Percentiles rank a stretch among this genome's conserved stretches.
Conservation (phyloP, 1,139 yeast genomes). For the Arxiozyma slooffiae region DNA sequence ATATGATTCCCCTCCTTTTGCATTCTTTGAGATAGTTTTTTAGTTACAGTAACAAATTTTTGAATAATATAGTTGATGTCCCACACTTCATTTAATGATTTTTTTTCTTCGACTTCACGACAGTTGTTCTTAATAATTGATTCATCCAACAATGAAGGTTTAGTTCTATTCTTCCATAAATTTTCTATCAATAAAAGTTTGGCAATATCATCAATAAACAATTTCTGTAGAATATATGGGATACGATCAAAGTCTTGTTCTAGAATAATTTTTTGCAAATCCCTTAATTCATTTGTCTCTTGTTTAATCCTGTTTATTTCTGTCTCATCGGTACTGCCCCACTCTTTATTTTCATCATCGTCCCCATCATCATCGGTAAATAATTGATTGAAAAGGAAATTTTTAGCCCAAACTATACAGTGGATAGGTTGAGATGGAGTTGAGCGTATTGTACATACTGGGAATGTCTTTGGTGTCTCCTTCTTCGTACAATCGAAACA, state of each 20-base stretch:
- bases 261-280: slow-evolving; percentile 44
- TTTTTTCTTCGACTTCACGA: slow-evolving; percentile 7
- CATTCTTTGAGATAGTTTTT: slow-evolving; percentile 43
- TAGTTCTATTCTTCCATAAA: slow-evolving; percentile 63
- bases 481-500: slow-evolving; percentile 89
- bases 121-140: not conserved
- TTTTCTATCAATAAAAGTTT: slow-evolving; percentile 62
- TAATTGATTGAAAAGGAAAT: slow-evolving; percentile 71
- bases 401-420: slow-evolving; percentile 96
- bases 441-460: slow-evolving; percentile 93
- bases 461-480: slow-evolving; percentile 81
- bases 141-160: slow-evolving; percentile 50
- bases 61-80: slow-evolving; percentile 50
- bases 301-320: slow-evolving; percentile 60
- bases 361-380: slow-evolving; percentile 44
- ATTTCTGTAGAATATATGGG: slow-evolving; percentile 40
- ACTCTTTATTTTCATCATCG: slow-evolving; percentile 34
- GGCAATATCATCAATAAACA: slow-evolving; percentile 63
- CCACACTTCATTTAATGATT: slow-evolving; percentile 39
- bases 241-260: slow-evolving; percentile 25
- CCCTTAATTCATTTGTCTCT: slow-evolving; percentile 70
- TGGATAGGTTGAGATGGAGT: slow-evolving; percentile 96
- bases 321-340: slow-evolving; percentile 52
- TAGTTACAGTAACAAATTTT: slow-evolving; percentile 46
- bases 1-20: slow-evolving; percentile 35